Base-by-base conservation (phyloP, 1,284 basidiomycete genomes). In the Acaromyces ingoldii region DNA sequence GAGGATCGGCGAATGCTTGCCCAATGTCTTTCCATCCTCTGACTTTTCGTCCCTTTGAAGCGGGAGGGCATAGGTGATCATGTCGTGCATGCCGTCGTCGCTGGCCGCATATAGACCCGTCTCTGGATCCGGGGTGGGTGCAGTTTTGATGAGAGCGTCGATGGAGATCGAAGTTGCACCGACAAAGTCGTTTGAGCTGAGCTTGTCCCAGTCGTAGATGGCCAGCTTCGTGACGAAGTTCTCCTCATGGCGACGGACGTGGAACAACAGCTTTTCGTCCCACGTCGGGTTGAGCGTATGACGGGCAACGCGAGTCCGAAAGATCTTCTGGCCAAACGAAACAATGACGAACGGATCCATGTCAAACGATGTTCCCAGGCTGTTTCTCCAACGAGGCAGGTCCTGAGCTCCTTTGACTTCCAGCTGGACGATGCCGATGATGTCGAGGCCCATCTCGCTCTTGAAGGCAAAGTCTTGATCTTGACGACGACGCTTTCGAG, bases 251-350 rank as follows among this genome's bases (percentile, higher is more conserved):
- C 85, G 80, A 22, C 89, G 83, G 3, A 97, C 92, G 74, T 96
- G 92, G 80, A 97, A 96, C 19, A 96, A 81, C 1, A 98, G 80
- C 76, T 93, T 93, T 77, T 97, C 91, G 63, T 97, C 88, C 90
- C 92, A 98, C 0, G 82, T 81, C 0, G 93, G 93, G 73, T 89
- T 91, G 57, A 91, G 82, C 1, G 75, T 77, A 57, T 76, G 76
- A 1, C 77, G 70, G 6, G 73, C 71, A 24, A 78, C 77, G 7
- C 90, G 85, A 0, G 91, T 96, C 3, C 92, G 82, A 78, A 96
- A 97, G 9, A 97, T 89, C 76, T 96, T 96, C 78, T 93, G 92
- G 31, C 91, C 89, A 63, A 98, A 97, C 9, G 53, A 50, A 4
- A 49, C 51, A 22, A 72, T 71, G 0, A 62, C 64, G 45, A 74